Base-by-base conservation (phyloP, 2,329 filamentous ascomycete genomes). In the Sporothrix curviconia region DNA sequence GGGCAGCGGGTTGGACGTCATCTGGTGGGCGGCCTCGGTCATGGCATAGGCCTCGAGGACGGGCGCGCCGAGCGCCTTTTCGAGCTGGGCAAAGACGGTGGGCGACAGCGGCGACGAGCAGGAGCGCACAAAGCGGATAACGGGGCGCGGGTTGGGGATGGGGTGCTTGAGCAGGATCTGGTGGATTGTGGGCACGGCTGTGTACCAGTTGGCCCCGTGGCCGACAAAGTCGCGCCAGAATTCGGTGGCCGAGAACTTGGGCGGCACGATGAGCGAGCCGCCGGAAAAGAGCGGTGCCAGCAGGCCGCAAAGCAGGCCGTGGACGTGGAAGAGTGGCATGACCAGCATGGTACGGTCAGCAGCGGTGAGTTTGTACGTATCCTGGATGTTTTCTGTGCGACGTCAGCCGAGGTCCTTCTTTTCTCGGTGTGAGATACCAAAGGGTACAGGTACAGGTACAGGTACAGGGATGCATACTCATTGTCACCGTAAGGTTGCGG, bases 21-120 rank as follows among this genome's bases (percentile, higher is more conserved):
- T 91, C 70, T 91, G 88, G 67, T 92, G 88, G 4, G 90, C 84
- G 7, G 89, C 90, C 74, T 95, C 90, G 40, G 90, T 95, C 90
- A 95, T 95, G 63, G 90, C 90, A 66, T 95, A 95, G 9, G 90
- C 90, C 74, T 95, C 90, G 17, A 95, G 79, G 0, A 95, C 90
- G 0, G 90, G 90, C 0, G 90, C 89, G 52, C 83, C 78, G 69
- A 91, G 89, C 0, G 83, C 79, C 65, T 83, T 79, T 68, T 95
- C 90, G 5, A 95, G 80, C 65, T 90, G 85, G 61, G 89, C 79
- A 74, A 94, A 92, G 52, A 84, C 84, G 61, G 90, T 91, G 1
- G 90, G 90, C 2, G 88, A 89, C 14, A 95, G 78, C 0, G 90
- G 89, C 19, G 87, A 91, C 11, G 89, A 92, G 75, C 90, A 95